Evolutionary conservation across 75 land plant species (phyloP).

Genomic region (Selaginella moellendorffii): DNA sequence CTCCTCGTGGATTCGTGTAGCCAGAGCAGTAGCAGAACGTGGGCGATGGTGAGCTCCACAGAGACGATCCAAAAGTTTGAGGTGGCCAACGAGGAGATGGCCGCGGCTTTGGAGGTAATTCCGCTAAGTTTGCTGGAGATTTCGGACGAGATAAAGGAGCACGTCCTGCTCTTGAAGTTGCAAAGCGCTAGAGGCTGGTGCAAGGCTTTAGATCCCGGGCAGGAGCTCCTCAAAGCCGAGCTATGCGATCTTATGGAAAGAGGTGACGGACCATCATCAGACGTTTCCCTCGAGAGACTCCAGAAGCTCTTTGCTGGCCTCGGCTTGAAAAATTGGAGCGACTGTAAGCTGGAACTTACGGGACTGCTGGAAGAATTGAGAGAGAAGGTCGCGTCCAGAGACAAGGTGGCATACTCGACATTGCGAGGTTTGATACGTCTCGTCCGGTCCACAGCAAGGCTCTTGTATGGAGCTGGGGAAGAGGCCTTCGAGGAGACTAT

Average conservation of each 20-base stretch:
- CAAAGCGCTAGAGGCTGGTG: constrained; percentile 29
- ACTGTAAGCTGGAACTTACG: background rate
- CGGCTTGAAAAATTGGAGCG: background rate
- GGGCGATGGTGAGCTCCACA: constrained; percentile 35
- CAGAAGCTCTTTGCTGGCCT: background rate
- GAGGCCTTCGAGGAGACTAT: too few relatives aligned
- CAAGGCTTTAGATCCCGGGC: constrained; percentile 26
- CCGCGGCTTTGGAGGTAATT: constrained; percentile 42
- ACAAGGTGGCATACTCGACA: background rate
- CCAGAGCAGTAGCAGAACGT: constrained; percentile 28
- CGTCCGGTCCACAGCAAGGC: background rate
- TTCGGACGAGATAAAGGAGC: constrained; percentile 42
- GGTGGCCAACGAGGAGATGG: constrained; percentile 33
- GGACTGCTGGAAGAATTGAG: background rate
- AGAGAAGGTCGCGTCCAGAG: background rate
- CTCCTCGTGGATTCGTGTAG: constrained; percentile 36
- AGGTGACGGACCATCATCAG: too few relatives aligned
- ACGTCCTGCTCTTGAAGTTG: constrained; percentile 32
- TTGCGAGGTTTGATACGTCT: background rate
- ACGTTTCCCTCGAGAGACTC: too few relatives aligned
- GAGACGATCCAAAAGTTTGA: constrained; percentile 29
- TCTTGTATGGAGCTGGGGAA: background rate
- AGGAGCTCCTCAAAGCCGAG: constrained; percentile 28
- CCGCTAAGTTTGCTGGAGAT: constrained; percentile 33
- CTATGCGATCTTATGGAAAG: constrained; percentile 27